Percentiles rank a stretch among this genome's conserved stretches.
These are phyloP conservation scores for Lachnellula cervina DNA, from an alignment of 2,329 filamentous ascomycete species.

Conservation along the genomic window DNA sequence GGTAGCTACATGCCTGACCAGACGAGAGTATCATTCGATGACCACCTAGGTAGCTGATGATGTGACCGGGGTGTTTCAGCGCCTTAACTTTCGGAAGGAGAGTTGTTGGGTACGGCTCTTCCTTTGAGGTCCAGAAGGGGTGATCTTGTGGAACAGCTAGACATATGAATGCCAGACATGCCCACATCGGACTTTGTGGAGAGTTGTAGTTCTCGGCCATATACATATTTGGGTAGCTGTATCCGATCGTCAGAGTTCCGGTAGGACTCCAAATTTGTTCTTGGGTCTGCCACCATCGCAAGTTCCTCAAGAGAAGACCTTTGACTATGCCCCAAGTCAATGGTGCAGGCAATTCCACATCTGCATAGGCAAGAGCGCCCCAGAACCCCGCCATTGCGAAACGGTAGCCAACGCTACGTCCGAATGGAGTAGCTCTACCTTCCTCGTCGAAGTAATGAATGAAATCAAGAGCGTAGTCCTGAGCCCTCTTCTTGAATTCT, in stretches of 20 bases:
- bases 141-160: constrained; percentile 64
- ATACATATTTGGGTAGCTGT: constrained; percentile 74
- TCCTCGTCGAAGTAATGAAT: constrained; percentile 71
- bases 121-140: constrained; percentile 68
- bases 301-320: constrained; percentile 66
- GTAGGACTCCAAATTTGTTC: constrained; percentile 68
- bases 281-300: constrained; percentile 77
- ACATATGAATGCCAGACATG: constrained; percentile 71
- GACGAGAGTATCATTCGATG: constrained; percentile 72
- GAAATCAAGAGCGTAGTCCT: constrained; percentile 63
- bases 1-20: constrained; percentile 77
- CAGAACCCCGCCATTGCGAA: constrained; percentile 84
- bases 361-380: constrained; percentile 71
- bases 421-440: constrained; percentile 70
- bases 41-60: constrained; percentile 64
- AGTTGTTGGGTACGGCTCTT: constrained; percentile 54
- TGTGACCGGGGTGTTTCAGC: constrained; percentile 66
- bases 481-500: constrained; percentile 65
- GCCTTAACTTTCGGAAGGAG: constrained; percentile 55
- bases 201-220: constrained; percentile 83
- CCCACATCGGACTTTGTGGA: constrained; percentile 69
- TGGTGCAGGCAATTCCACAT: constrained; percentile 65
- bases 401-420: constrained; percentile 73
- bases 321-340: constrained; percentile 77
- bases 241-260: constrained; percentile 70